These are phyloP conservation scores for Piper betle DNA, from an alignment of 164 flowering plant genomes.

Conservation along the genomic window DNA sequence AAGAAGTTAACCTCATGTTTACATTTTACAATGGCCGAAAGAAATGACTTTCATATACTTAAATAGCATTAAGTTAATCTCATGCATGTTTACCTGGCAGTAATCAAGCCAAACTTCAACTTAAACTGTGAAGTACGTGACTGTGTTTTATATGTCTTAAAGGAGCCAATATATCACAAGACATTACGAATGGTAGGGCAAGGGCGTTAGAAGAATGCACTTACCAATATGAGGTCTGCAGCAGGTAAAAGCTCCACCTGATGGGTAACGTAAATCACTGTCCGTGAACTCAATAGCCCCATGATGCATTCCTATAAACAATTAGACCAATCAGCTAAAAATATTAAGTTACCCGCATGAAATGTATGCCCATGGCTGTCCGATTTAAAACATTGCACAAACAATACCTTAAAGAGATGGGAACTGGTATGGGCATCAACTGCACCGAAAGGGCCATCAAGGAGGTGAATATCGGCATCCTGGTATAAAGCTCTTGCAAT, in stretches of 20 bases:
- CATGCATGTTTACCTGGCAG: neutral
- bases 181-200: no score
- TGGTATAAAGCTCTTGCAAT: constrained; percentile 86
- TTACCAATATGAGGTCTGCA: constrained; percentile 58
- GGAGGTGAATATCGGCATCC: constrained; percentile 71
- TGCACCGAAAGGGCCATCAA: constrained; percentile 93
- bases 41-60: neutral
- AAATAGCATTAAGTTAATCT: no score
- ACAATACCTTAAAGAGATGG: constrained; percentile 64
- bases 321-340: neutral
- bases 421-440: constrained; percentile 92
- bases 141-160: no score
- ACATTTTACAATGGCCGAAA: no score
- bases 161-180: no score
- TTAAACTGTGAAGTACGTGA: no score
- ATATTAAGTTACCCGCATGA: neutral
- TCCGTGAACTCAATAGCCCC: constrained; percentile 42
- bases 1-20: no score
- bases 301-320: constrained; percentile 46
- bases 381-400: no score
- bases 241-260: constrained; percentile 68
- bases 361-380: no score
- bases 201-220: constrained; percentile 2
- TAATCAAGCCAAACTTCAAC: neutral
- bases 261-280: constrained; percentile 63